Conservation (phyloP, 2,329 filamentous ascomycete species). For the Berkeleyomyces basicola region DNA sequence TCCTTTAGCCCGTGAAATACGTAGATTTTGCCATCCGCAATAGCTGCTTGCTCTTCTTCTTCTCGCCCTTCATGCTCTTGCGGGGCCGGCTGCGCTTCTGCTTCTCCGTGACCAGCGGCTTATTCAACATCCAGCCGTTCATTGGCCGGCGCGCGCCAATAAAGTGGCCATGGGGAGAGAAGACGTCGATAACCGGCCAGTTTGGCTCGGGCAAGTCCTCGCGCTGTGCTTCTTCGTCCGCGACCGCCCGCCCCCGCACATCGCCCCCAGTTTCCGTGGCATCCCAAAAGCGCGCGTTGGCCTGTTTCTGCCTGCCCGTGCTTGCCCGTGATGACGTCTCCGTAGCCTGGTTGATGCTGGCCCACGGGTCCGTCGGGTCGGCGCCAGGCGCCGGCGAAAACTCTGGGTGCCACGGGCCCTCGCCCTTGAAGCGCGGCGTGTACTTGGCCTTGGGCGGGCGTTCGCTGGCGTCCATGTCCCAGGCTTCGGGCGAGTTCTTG, state of each 20-base stretch:
- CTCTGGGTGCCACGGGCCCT: slow-evolving; percentile 6
- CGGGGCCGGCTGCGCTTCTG: slow-evolving; percentile 41
- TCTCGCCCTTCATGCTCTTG: slow-evolving; percentile 50
- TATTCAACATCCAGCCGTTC: slow-evolving; percentile 51
- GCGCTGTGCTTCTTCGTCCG: not conserved
- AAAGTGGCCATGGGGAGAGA: slow-evolving; percentile 68
- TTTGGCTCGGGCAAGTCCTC: slow-evolving; percentile 5
- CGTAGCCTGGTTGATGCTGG: slow-evolving; percentile 14
- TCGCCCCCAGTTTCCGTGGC: slow-evolving; percentile 13
- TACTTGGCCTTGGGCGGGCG: slow-evolving; percentile 11
- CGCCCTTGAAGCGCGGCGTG: slow-evolving; percentile 3
- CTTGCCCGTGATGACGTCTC: not conserved
- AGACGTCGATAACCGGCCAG: slow-evolving; percentile 68
- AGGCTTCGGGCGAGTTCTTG: slow-evolving; percentile 2
- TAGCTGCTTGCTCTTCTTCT: slow-evolving; percentile 32
- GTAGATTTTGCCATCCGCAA: slow-evolving; percentile 6
- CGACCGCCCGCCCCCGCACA: not conserved
- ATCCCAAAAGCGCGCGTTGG: slow-evolving; percentile 11
- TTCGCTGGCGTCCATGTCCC: slow-evolving; percentile 12
- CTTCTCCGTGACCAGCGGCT: slow-evolving; percentile 31
- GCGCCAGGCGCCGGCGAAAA: not conserved
- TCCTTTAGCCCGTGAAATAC: slow-evolving; percentile 5
- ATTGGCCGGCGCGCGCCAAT: slow-evolving; percentile 51
- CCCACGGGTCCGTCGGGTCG: slow-evolving; percentile 13
- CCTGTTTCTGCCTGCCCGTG: slow-evolving; percentile 9